Conservation (phyloP, 2,329 filamentous ascomycete genomes). For the Ceratocystis smalleyi region DNA sequence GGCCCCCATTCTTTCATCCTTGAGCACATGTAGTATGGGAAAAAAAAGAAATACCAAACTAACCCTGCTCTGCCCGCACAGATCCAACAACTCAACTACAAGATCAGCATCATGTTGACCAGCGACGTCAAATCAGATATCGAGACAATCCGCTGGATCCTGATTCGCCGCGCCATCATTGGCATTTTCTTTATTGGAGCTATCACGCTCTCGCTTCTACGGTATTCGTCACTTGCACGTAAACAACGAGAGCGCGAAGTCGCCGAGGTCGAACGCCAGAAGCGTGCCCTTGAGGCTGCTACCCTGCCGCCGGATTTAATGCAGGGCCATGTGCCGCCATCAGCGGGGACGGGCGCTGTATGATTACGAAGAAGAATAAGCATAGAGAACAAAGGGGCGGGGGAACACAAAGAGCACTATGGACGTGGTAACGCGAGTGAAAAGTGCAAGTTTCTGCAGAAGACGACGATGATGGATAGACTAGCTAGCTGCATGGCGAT, state of each 20-base stretch:
- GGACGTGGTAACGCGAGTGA: no score
- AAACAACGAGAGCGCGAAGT: constrained; percentile 26
- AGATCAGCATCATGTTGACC: constrained; percentile 79
- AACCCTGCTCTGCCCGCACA: constrained; percentile 24
- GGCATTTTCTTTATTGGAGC: constrained; percentile 53
- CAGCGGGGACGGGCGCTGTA: not conserved
- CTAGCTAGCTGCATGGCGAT: no score
- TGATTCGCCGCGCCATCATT: constrained; percentile 47
- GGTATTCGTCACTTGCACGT: constrained; percentile 42
- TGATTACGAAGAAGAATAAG: not conserved
- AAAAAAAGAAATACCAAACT: constrained; percentile 14
- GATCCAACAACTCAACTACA: constrained; percentile 91
- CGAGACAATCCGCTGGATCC: constrained; percentile 77
- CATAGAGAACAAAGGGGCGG: not conserved
- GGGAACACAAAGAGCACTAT: not conserved
- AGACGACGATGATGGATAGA: no score
- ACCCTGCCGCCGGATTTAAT: not conserved
- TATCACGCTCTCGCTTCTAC: constrained; percentile 41
- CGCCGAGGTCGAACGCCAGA: constrained; percentile 25
- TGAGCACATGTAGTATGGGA: no score
- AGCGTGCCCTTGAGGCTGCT: constrained; percentile 21
- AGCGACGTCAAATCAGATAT: constrained; percentile 86
- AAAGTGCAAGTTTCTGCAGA: no score
- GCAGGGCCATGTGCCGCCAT: not conserved
- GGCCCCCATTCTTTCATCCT: not conserved